Conservation (phyloP, 192 early-diverging fungal genomes). For the Phlyctochytrium planicorne region DNA sequence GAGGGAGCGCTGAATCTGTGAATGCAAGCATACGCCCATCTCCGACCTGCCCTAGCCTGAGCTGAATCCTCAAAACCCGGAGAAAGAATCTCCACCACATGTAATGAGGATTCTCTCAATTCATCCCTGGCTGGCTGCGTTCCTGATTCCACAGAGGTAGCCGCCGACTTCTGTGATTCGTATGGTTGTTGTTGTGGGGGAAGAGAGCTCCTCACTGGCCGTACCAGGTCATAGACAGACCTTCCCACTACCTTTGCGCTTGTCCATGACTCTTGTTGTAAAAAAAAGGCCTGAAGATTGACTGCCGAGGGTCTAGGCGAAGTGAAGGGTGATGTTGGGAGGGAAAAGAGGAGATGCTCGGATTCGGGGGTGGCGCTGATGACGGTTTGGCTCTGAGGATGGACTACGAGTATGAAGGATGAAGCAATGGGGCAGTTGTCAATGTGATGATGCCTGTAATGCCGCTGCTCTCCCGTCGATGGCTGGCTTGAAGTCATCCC, state of each 20-base stretch:
- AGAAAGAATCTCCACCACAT: neutral
- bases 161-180: neutral
- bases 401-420: neutral
- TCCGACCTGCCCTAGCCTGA: too few species aligned
- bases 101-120: too few species aligned
- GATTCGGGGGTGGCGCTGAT: neutral
- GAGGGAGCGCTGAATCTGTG: neutral
- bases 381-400: neutral
- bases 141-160: neutral
- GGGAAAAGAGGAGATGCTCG: neutral
- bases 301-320: too few species aligned
- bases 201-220: neutral
- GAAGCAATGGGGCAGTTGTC: neutral
- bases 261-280: neutral
- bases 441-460: slow-evolving; percentile 6
- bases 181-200: neutral
- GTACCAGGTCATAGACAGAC: neutral
- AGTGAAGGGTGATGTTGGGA: too few species aligned
- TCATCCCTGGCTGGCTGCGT: too few species aligned
- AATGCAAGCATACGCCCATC: slow-evolving; percentile 5
- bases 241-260: neutral
- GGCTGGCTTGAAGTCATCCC: too few species aligned
- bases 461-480: too few species aligned
- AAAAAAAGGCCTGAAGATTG: too few species aligned
- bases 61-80: neutral